These are phyloP conservation scores for Plicaturopsis crispa DNA, from an alignment of 768 basidiomycete genomes.

Conservation along the genomic window DNA sequence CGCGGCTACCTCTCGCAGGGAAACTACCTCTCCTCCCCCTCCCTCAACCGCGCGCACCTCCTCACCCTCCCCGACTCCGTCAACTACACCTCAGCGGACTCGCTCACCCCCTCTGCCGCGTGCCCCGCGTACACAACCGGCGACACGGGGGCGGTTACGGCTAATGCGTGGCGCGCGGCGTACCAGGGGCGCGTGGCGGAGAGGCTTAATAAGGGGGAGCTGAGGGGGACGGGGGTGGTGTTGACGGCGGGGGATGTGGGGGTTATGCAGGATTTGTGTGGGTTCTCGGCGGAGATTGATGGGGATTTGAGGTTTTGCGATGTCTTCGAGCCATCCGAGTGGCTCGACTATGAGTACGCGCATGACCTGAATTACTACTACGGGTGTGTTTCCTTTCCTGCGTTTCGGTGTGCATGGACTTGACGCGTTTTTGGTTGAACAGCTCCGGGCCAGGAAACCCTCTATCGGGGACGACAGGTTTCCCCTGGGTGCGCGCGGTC, in stretches of 20 bases:
- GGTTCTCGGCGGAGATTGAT: constrained; percentile 28
- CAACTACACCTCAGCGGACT: constrained; percentile 31
- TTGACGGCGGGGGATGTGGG: constrained; percentile 28
- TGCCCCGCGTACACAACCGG: constrained; percentile 28
- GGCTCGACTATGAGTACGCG: constrained; percentile 38
- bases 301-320: constrained; percentile 34
- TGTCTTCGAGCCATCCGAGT: constrained; percentile 23
- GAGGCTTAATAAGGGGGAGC: constrained; percentile 24
- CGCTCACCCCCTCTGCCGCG: constrained; percentile 30
- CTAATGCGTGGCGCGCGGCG: constrained; percentile 22
- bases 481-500: constrained; percentile 31
- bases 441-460: constrained; percentile 40
- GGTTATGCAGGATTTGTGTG: constrained; percentile 36
- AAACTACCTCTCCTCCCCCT: constrained; percentile 23
- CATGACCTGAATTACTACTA: constrained; percentile 40
- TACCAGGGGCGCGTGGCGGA: constrained; percentile 26
- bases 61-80: constrained; percentile 32
- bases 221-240: constrained; percentile 10
- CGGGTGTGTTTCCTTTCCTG: constrained; percentile 19
- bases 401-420: not conserved
- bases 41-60: constrained; percentile 25
- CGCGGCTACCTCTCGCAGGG: constrained; percentile 36
- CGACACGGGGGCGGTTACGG: constrained; percentile 18
- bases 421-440: not conserved
- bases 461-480: constrained; percentile 29